A percentile compares a stretch with the other conserved stretches of the same genome.
These are phyloP conservation scores for Microsporum canis DNA, from an alignment of 2,329 filamentous ascomycete genomes.

Conservation along the genomic window DNA sequence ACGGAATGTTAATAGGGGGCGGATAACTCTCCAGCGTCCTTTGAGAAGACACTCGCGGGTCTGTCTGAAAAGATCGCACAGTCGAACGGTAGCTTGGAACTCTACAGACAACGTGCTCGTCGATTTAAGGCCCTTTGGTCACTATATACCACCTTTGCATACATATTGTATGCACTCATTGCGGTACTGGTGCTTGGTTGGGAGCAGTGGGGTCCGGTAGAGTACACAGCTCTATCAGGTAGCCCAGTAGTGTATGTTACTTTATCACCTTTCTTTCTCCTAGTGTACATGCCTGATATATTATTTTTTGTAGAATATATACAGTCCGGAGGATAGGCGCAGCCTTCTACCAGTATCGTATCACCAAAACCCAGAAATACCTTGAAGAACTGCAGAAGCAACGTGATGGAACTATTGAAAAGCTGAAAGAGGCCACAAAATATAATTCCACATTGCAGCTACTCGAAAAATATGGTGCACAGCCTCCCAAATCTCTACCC, in stretches of 20 bases:
- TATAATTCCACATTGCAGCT: conserved; percentile 91
- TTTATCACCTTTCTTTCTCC: not conserved
- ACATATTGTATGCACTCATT: conserved; percentile 75
- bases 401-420: conserved; percentile 77
- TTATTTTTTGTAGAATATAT: conserved; percentile 56
- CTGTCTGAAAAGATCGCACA: conserved; percentile 73
- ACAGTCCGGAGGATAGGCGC: conserved; percentile 54
- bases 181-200: conserved; percentile 75
- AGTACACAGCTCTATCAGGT: conserved; percentile 68
- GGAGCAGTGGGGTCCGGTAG: conserved; percentile 60
- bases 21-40: conserved; percentile 73
- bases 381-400: conserved; percentile 68
- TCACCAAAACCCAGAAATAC: conserved; percentile 55
- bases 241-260: conserved; percentile 61
- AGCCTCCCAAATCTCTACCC: conserved; percentile 36
- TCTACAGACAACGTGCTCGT: conserved; percentile 58
- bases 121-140: conserved; percentile 78
- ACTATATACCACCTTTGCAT: conserved; percentile 80
- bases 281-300: conserved; percentile 3
- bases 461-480: conserved; percentile 82
- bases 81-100: conserved; percentile 62
- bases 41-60: conserved; percentile 78
- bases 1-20: conserved; percentile 47
- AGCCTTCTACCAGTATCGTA: conserved; percentile 69
- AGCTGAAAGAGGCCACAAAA: conserved; percentile 86